Percentiles rank a stretch among this genome's conserved stretches.
Evolutionary conservation across 257 asterid genomes (phyloP).

Genomic region (Apocynum venetum): DNA sequence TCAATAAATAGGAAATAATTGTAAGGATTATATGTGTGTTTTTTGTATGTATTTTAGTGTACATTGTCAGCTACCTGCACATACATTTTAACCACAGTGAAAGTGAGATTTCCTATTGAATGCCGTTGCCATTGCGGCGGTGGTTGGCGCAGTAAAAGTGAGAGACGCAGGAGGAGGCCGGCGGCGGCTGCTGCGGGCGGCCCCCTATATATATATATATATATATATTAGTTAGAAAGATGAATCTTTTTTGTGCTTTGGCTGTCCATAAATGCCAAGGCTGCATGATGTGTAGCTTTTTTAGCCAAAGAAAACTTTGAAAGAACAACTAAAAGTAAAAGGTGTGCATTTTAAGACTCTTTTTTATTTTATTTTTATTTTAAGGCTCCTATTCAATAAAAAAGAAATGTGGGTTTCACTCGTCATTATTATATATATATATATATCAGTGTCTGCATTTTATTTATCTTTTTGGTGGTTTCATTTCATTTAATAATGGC

Average conservation of each 20-base stretch:
- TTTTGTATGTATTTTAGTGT: background rate
- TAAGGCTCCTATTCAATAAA: background rate
- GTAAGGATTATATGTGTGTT: background rate
- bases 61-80: background rate
- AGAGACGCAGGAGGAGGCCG: background rate
- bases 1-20: background rate
- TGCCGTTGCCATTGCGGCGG: conserved; percentile 1
- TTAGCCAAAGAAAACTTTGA: background rate
- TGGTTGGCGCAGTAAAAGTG: conserved; percentile 4
- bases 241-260: background rate
- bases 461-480: background rate
- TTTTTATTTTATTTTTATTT: no score
- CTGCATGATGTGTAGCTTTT: conserved; percentile 14
- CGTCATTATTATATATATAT: background rate
- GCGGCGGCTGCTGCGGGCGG: background rate
- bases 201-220: background rate
- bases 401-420: background rate
- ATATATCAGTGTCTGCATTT: background rate
- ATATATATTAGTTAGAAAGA: background rate
- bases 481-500: background rate
- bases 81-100: background rate
- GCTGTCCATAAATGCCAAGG: conserved; percentile 5
- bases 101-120: background rate
- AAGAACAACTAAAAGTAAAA: background rate
- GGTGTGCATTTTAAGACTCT: background rate